These are phyloP conservation scores for Trichoderma virens DNA, from an alignment of 495 filamentous ascomycete genomes.

Conservation along the genomic window DNA sequence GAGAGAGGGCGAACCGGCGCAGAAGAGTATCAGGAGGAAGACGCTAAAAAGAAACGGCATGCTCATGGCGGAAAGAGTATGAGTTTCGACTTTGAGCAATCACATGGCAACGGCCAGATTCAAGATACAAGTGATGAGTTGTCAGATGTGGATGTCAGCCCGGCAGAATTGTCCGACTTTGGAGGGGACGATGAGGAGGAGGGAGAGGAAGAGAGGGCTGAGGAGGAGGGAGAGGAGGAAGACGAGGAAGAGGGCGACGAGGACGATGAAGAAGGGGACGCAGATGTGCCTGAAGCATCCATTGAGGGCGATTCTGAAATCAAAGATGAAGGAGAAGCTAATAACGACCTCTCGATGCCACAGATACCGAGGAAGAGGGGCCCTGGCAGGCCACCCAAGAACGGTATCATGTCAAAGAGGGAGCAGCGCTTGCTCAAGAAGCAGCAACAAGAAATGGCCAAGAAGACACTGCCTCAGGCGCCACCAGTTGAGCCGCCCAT, in stretches of 20 bases:
- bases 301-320: conserved; percentile 18
- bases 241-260: conserved; percentile 27
- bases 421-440: conserved; percentile 61
- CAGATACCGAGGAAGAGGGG: conserved; percentile 63
- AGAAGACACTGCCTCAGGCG: conserved; percentile 36
- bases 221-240: conserved; percentile 31
- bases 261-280: conserved; percentile 26
- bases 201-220: conserved; percentile 21
- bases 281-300: conserved; percentile 28
- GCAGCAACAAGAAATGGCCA: conserved; percentile 44
- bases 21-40: conserved; percentile 40
- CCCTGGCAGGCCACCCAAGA: conserved; percentile 82
- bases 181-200: conserved; percentile 24
- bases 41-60: conserved; percentile 31
- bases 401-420: conserved; percentile 87
- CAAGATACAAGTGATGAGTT: conserved; percentile 40
- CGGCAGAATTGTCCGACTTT: background rate
- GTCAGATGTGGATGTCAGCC: conserved; percentile 18
- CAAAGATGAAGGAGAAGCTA: background rate
- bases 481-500: conserved; percentile 36
- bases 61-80: conserved; percentile 50
- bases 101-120: conserved; percentile 37
- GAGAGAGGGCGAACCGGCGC: conserved; percentile 60
- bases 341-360: conserved; percentile 16
- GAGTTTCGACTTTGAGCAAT: conserved; percentile 61